Conservation (phyloP, 2,329 filamentous ascomycete species). For the Diaporthe amygdali region DNA sequence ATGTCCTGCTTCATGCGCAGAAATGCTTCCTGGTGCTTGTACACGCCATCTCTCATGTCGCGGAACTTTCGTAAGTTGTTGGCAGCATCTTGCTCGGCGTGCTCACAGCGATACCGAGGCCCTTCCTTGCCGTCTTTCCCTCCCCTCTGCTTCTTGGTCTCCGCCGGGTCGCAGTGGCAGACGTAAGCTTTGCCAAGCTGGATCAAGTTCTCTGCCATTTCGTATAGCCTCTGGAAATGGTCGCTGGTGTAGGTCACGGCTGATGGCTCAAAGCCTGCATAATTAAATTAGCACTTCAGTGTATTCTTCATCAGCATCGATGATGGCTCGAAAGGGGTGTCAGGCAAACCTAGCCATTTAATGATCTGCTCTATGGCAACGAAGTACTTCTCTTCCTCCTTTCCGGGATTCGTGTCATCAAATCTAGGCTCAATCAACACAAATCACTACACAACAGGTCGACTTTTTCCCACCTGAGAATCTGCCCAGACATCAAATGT, state of each 20-base stretch:
- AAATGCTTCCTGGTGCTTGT: slow-evolving; percentile 81
- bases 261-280: background rate
- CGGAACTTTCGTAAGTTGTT: slow-evolving; percentile 83
- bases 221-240: slow-evolving; percentile 86
- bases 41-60: slow-evolving; percentile 89
- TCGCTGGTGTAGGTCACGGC: slow-evolving; percentile 79
- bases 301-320: too few species aligned
- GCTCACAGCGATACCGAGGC: slow-evolving; percentile 78
- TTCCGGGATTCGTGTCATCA: slow-evolving; percentile 94
- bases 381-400: slow-evolving; percentile 89
- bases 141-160: slow-evolving; percentile 86
- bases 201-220: slow-evolving; percentile 85
- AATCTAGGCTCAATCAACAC: slow-evolving; percentile 69
- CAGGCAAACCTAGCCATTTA: slow-evolving; percentile 82
- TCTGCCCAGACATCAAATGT: slow-evolving; percentile 30
- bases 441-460: background rate
- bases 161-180: slow-evolving; percentile 81
- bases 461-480: slow-evolving; percentile 32
- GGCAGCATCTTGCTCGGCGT: slow-evolving; percentile 75
- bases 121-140: slow-evolving; percentile 71
- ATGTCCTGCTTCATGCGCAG: slow-evolving; percentile 93
- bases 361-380: slow-evolving; percentile 87
- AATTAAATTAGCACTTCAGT: slow-evolving; percentile 54
- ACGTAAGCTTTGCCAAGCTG: slow-evolving; percentile 75
- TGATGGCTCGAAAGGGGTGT: too few species aligned